Base-by-base conservation (phyloP, 176 grass and related monocot species). In the Zoysia japonica region DNA sequence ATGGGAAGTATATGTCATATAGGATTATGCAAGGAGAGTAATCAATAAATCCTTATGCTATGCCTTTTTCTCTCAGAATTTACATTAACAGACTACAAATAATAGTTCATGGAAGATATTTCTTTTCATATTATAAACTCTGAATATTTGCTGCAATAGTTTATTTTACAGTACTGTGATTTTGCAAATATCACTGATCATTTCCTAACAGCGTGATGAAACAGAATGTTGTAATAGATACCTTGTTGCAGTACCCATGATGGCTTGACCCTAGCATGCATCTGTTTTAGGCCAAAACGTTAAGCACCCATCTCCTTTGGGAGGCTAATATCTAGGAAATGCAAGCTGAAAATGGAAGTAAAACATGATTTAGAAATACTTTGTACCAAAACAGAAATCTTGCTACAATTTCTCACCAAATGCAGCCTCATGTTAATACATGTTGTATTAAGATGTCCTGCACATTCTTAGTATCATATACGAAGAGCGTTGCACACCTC, bases 301-400 rank as follows among this genome's bases (percentile, higher is more conserved):
- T 82, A 94, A 39, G 87, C 49, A n/a, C 41, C 72, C 92, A 91
- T 88, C 71, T 94, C 89, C 80, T 89, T 91, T 81, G 89, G 89
- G 14, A 94, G 82, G 84, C 83, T 91, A 67, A 88, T 74, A 43
- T 94, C 89, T 63, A 91, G 81, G 83, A 94, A 89, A 80, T 94
- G 75, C 75, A 94, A 85, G 79, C 92, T 94, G 76, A 39, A 44
- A 83, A 47, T 75, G 47, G 37, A 82, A 78, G 28, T 45, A 54
- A 65, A 63, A 78, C 16, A 66, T 67, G 40, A 51, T 71, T 47
- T 65, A 70, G 2, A 43, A 55, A 38, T 12, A 81, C 2, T 75
- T 45, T 70, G 74, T 71, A 57, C 45, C 45, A 35, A 76, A 46
- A 12, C 16, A 42, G 3, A 10, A 38, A 47, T 45, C 6, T 64